phyloP scores from a whole-genome alignment of 2,329 filamentous ascomycete genomes.

The Trichoderma breve region DNA sequence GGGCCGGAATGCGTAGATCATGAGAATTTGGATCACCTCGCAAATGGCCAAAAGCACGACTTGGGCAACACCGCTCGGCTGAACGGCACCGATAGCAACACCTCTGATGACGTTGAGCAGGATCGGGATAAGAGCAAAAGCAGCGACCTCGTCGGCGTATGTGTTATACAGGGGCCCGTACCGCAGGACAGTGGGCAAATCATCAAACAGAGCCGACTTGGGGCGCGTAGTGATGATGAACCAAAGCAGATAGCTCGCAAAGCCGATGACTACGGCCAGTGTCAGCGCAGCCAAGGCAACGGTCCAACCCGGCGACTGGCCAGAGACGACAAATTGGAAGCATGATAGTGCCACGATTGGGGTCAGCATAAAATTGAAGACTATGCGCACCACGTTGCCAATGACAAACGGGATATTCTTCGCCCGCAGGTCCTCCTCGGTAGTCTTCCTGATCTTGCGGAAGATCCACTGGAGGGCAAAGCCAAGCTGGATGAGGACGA shows the following conservation, averaged over 20 bases:
- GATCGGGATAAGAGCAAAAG: constrained; percentile 85
- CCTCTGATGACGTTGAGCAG: constrained; percentile 82
- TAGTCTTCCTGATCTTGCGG: constrained; percentile 66
- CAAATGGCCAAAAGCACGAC: constrained; percentile 89
- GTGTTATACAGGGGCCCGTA: constrained; percentile 98
- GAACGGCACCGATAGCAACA: constrained; percentile 87
- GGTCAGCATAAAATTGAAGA: constrained; percentile 89
- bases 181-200: constrained; percentile 80
- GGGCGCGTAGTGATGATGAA: constrained; percentile 79
- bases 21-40: constrained; percentile 86
- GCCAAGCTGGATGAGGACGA: constrained; percentile 70
- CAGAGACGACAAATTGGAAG: constrained; percentile 82
- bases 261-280: constrained; percentile 68
- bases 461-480: constrained; percentile 77
- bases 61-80: constrained; percentile 89
- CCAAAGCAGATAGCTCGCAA: constrained; percentile 75
- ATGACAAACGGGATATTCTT: constrained; percentile 89
- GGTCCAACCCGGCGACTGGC: constrained; percentile 64
- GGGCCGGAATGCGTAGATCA: constrained; percentile 83
- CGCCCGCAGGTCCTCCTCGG: constrained; percentile 81
- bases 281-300: constrained; percentile 74
- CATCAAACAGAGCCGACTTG: constrained; percentile 86
- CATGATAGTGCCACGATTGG: constrained; percentile 84
- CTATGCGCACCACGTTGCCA: constrained; percentile 76
- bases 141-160: constrained; percentile 87